These are phyloP conservation scores for Datisca glomerata DNA, from an alignment of 306 rosid genomes.

Conservation along the genomic window DNA sequence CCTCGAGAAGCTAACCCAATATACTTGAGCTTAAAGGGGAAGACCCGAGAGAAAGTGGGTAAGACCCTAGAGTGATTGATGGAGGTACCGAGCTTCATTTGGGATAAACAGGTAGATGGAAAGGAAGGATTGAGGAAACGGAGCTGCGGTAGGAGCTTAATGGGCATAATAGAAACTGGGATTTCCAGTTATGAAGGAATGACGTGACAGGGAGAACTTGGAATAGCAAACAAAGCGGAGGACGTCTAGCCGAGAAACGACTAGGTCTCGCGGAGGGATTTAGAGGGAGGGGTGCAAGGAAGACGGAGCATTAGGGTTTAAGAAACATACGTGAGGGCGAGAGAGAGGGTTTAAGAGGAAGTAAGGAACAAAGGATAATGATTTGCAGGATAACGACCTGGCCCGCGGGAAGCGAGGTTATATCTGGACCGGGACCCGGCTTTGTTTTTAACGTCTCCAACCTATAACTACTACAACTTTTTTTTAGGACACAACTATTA, in stretches of 20 bases:
- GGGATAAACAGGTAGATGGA: constrained; percentile 16
- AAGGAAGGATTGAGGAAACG: constrained; percentile 39
- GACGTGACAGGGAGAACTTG: no score
- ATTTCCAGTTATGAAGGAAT: no score
- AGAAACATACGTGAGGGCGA: not conserved
- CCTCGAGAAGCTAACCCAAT: constrained; percentile 9
- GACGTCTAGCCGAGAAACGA: not conserved
- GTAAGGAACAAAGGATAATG: no score
- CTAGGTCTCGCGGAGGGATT: not conserved
- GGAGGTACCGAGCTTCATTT: constrained; percentile 29
- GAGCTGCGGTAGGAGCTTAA: constrained; percentile 44
- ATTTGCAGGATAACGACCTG: no score
- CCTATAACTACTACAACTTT: no score
- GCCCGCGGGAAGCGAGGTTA: no score
- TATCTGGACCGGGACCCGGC: no score
- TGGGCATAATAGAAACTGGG: constrained; percentile 26
- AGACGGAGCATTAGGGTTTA: constrained; percentile 22
- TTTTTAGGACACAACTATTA: no score
- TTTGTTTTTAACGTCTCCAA: no score
- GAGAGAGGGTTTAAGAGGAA: not conserved
- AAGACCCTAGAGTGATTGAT: constrained; percentile 14
- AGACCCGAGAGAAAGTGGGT: constrained; percentile 33
- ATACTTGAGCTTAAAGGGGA: constrained; percentile 44
- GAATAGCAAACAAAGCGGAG: not conserved
- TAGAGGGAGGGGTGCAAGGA: not conserved